Percentiles rank a stretch among this genome's conserved stretches.
Evolutionary conservation across 2,329 filamentous ascomycete species (phyloP).

Genomic region (Cephalotrichum gorgonifer): DNA sequence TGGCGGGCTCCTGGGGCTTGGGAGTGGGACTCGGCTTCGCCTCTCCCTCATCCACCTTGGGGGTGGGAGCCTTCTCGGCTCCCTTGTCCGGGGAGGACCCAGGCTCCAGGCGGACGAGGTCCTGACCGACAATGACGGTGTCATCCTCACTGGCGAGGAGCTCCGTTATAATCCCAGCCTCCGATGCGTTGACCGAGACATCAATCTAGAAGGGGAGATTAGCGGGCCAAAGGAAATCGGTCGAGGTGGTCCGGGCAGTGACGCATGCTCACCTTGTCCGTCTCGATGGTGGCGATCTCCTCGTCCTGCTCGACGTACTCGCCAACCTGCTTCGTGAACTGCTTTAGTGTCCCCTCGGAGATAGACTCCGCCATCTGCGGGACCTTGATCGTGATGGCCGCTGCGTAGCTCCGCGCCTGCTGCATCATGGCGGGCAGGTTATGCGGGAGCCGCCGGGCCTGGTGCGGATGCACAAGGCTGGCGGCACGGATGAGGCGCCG

Average conservation of each 20-base stretch:
- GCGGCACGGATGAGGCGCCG: conserved; percentile 30
- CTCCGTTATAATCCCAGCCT: conserved; percentile 85
- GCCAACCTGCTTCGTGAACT: conserved; percentile 85
- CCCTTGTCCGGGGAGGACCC: conserved; percentile 51
- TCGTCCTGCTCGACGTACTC: conserved; percentile 93
- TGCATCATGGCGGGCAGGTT: conserved; percentile 43
- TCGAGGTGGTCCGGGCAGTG: neutral
- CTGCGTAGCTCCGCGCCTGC: conserved; percentile 46
- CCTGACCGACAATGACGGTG: conserved; percentile 89
- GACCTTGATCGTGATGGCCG: conserved; percentile 83
- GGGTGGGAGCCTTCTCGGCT: conserved; percentile 22
- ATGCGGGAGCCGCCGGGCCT: conserved; percentile 17
- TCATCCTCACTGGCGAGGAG: conserved; percentile 88
- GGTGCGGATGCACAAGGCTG: conserved; percentile 32
- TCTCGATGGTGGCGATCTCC: conserved; percentile 97
- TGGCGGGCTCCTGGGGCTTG: conserved; percentile 28
- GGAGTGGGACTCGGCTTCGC: conserved; percentile 8
- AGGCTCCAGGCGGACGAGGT: conserved; percentile 76
- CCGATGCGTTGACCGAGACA: conserved; percentile 88
- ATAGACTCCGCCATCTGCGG: conserved; percentile 98
- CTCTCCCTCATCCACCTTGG: neutral
- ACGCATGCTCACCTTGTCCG: conserved; percentile 77
- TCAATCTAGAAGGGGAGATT: conserved; percentile 57
- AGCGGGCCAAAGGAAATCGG: neutral
- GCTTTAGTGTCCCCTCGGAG: conserved; percentile 91